Evolutionary conservation across 805 yeast species (phyloP), one percentile per base, ranked within the genome.

Genomic region (Candida sphagnicola): DNA sequence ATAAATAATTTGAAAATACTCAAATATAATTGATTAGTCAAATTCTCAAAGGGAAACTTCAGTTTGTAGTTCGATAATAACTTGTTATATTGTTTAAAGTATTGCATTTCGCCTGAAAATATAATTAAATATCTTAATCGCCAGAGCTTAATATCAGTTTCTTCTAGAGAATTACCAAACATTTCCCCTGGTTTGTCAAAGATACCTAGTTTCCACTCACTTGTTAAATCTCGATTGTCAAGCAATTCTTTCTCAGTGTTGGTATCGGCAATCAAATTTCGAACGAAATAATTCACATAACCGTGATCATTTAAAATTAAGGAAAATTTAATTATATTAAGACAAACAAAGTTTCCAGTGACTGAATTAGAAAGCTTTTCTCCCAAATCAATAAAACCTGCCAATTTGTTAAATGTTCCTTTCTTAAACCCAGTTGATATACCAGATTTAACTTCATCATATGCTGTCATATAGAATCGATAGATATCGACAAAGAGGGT

Each of bases 321-420:
- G 8, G 57, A 47, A 30, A 51, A 48, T 46, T 62, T 64, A 25
- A 69, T 42, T 24, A 65, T 48, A 34, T 60, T 65, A 19, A 66
- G 40, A 31, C 62, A 42, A 11, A 63, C 51, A 15, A 67, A 49
- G 51, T 67, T 67, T 43, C 66, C 65, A 6, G 74, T 62, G 23
- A 72, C 44, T 1, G 95, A 85, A 35, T 66, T 57, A 2, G 59
- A 49, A 32, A 87, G 47, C 35, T 79, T 67, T 10, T 57, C 51
- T 12, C 77, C 77, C 46, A 90, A 79, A 15, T 78, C 78, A 14
- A 83, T 50, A 57, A 88, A 77, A 1, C 88, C 82, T 19, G 72
- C 67, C 13, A 88, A 51, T 53, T 88, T 89, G 42, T 81, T 79
- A 56, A 74, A 85, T 0, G 83, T 72, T 15, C 72, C 69, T 17